A percentile compares a stretch with the other conserved stretches of the same genome.
Conservation (phyloP, 345 rosid species). For the Psidium guajava region DNA sequence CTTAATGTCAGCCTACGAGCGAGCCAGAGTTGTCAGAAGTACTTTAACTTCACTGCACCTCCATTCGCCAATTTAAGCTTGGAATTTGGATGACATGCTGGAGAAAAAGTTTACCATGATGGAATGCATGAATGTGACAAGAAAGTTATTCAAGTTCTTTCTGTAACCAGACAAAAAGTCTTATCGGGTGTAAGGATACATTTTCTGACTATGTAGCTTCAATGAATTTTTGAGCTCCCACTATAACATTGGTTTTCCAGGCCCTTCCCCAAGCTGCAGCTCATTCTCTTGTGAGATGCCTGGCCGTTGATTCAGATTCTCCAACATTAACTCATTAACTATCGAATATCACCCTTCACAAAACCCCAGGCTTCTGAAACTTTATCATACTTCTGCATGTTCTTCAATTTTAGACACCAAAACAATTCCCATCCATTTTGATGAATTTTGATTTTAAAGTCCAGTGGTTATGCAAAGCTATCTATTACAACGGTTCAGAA, state of each 20-base stretch:
- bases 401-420: not conserved
- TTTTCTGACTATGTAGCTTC: not conserved
- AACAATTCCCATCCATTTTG: not conserved
- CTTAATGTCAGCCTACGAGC: not conserved
- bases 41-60: not conserved
- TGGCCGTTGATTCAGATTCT: not conserved
- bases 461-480: not conserved
- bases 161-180: not conserved
- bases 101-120: not conserved
- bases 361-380: not conserved
- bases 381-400: not conserved
- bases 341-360: not conserved
- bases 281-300: not conserved
- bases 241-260: not conserved
- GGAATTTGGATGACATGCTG: not conserved
- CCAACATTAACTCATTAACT: not conserved
- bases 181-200: not conserved
- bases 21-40: not conserved
- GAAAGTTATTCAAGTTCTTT: not conserved
- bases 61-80: not conserved
- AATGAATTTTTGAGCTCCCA: not conserved
- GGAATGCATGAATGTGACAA: not conserved
- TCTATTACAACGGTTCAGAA: too few relatives aligned
- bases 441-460: not conserved
- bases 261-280: not conserved